A percentile compares a stretch with the other conserved stretches of the same genome.
Evolutionary conservation across 805 yeast genomes (phyloP).

Genomic region (Cyberlindnera maritima): DNA sequence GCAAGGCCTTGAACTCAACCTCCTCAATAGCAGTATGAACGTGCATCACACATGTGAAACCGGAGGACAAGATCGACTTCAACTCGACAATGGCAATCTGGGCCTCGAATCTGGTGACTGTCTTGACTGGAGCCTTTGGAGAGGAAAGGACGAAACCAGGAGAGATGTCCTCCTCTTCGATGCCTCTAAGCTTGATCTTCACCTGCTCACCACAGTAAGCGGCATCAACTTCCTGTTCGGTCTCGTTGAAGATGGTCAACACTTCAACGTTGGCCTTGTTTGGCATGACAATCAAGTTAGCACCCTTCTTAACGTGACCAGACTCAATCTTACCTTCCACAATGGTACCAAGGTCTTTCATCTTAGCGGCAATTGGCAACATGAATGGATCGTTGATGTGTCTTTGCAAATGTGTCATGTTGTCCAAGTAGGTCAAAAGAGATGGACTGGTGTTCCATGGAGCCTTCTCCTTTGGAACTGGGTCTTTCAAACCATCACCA

Average conservation of each 20-base stretch:
- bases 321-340: conserved; percentile 98
- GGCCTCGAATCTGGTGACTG: conserved; percentile 89
- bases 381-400: conserved; percentile 92
- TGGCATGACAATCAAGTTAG: conserved; percentile 84
- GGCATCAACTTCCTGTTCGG: conserved; percentile 87
- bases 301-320: conserved; percentile 85
- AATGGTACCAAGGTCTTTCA: conserved; percentile 95
- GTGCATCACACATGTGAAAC: conserved; percentile 98
- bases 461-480: conserved; percentile 65
- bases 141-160: conserved; percentile 92
- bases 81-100: conserved; percentile 96
- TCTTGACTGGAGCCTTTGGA: conserved; percentile 81
- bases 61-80: conserved; percentile 90
- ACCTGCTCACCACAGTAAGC: conserved; percentile 98
- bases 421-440: conserved; percentile 83
- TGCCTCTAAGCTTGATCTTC: conserved; percentile 86
- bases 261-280: conserved; percentile 83
- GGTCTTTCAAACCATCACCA: conserved; percentile 93
- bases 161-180: conserved; percentile 94
- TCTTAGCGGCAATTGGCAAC: conserved; percentile 92
- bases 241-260: conserved; percentile 84
- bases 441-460: conserved; percentile 97
- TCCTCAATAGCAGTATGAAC: conserved; percentile 98
- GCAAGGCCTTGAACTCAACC: conserved; percentile 73
- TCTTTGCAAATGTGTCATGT: conserved; percentile 78